Evolutionary conservation across 129 eudicot genomes (phyloP).

Genomic region (Calendula officinalis): DNA sequence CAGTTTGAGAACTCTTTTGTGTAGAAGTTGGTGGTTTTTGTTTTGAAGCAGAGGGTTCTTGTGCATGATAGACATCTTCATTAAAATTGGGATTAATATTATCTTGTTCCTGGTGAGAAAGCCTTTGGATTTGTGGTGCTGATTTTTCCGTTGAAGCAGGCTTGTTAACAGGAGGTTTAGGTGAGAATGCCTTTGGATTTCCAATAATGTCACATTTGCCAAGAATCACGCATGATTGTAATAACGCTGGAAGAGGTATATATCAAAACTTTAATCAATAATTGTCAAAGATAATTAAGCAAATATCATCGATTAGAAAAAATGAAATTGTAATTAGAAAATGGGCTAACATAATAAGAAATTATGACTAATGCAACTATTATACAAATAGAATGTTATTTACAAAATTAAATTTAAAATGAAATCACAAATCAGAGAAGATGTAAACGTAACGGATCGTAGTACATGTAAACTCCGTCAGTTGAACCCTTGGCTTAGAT

Average conservation of each 20-base stretch:
- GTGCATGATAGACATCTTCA: not conserved
- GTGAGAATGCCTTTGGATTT: constrained; percentile 44
- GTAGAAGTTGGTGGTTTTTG: not conserved
- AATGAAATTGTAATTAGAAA: too few species aligned
- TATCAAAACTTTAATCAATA: not conserved
- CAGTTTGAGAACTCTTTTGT: not conserved
- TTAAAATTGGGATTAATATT: not conserved
- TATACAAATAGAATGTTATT: too few species aligned
- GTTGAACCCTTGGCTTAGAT: too few species aligned
- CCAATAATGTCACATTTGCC: constrained; percentile 58
- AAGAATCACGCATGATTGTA: constrained; percentile 43
- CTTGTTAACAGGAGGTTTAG: constrained; percentile 1
- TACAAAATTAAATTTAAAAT: too few species aligned
- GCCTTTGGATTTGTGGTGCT: constrained; percentile 10
- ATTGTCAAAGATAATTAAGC: not conserved
- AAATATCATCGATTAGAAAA: too few species aligned
- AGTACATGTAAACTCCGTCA: too few species aligned
- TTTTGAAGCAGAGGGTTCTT: too few species aligned
- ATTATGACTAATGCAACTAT: too few species aligned
- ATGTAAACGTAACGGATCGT: too few species aligned
- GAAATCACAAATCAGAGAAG: too few species aligned
- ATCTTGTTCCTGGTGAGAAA: not conserved
- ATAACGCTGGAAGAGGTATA: constrained; percentile 45
- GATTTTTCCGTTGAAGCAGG: constrained; percentile 26
- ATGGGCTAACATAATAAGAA: too few species aligned